phyloP scores from a whole-genome alignment of 1,284 basidiomycete species.

The Tylopilus orsonianus region DNA sequence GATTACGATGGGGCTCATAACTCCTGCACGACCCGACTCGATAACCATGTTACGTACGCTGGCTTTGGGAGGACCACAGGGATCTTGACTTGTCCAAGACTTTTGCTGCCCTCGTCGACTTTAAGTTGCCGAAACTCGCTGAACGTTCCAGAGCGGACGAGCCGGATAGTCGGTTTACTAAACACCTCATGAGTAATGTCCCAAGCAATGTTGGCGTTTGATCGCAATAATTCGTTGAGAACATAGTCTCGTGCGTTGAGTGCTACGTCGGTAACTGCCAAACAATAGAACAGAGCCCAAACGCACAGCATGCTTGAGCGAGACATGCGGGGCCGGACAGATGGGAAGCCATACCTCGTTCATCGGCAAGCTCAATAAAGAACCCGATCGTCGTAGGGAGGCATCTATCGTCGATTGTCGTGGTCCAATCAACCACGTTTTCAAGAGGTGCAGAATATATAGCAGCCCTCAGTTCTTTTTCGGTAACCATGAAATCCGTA shows the following conservation, averaged over 20 bases:
- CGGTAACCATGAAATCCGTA: neutral
- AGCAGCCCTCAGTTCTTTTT: neutral
- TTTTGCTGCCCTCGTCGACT: conserved; percentile 14
- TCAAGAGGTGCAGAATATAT: neutral
- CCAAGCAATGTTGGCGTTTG: neutral
- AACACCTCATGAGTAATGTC: too few species aligned
- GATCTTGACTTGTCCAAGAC: conserved; percentile 21
- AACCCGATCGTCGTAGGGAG: neutral
- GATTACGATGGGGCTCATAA: too few species aligned
- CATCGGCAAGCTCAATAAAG: neutral
- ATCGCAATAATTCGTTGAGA: neutral
- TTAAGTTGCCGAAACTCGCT: conserved; percentile 19
- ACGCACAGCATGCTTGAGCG: neutral
- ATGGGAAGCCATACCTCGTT: neutral
- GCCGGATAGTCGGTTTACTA: conserved; percentile 15
- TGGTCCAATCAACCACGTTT: neutral
- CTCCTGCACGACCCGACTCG: conserved; percentile 13
- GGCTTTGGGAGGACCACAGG: conserved; percentile 14
- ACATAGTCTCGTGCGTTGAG: neutral
- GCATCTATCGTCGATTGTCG: neutral
- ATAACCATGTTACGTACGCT: conserved; percentile 11
- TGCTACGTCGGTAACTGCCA: neutral
- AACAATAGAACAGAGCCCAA: too few species aligned
- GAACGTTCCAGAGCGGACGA: conserved; percentile 21
- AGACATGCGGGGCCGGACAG: neutral